Percentiles rank a stretch among this genome's conserved stretches.
Evolutionary conservation across 768 basidiomycete species (phyloP).

Genomic region (Mycena alexandri): DNA sequence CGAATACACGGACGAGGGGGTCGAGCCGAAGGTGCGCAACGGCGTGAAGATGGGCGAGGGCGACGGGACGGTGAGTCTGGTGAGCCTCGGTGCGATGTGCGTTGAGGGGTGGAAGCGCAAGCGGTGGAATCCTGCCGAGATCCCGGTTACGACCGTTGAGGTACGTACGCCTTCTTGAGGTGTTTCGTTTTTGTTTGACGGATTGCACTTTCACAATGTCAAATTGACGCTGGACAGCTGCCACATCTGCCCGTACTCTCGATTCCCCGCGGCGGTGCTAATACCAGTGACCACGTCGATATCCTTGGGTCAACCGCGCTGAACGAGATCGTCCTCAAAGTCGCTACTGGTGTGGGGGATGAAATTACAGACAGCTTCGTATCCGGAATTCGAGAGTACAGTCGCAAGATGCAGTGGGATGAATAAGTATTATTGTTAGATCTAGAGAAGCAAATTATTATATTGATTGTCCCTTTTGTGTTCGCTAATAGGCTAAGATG

Average conservation of each 20-base stretch:
- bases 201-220: neutral
- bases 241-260: slow-evolving; percentile 41
- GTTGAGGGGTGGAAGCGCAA: slow-evolving; percentile 70
- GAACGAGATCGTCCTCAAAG: slow-evolving; percentile 92
- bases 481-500: too few relatives aligned
- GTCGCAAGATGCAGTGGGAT: slow-evolving; percentile 84
- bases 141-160: slow-evolving; percentile 21
- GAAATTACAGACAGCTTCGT: slow-evolving; percentile 79
- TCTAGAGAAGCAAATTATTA: too few relatives aligned
- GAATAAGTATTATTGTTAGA: slow-evolving; percentile 45
- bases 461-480: neutral
- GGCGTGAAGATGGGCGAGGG: slow-evolving; percentile 97
- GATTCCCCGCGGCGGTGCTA: slow-evolving; percentile 91
- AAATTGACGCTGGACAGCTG: slow-evolving; percentile 70
- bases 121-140: slow-evolving; percentile 25
- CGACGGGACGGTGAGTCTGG: slow-evolving; percentile 90
- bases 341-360: slow-evolving; percentile 85
- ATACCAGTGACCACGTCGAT: slow-evolving; percentile 93
- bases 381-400: slow-evolving; percentile 84
- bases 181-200: neutral
- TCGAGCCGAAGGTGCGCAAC: slow-evolving; percentile 74
- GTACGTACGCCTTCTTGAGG: neutral
- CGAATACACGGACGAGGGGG: slow-evolving; percentile 76
- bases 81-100: slow-evolving; percentile 95
- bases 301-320: slow-evolving; percentile 82